Evolutionary conservation across 371 early-diverging fungal genomes (phyloP).

Genomic region (Blyttiomyces sp.): DNA sequence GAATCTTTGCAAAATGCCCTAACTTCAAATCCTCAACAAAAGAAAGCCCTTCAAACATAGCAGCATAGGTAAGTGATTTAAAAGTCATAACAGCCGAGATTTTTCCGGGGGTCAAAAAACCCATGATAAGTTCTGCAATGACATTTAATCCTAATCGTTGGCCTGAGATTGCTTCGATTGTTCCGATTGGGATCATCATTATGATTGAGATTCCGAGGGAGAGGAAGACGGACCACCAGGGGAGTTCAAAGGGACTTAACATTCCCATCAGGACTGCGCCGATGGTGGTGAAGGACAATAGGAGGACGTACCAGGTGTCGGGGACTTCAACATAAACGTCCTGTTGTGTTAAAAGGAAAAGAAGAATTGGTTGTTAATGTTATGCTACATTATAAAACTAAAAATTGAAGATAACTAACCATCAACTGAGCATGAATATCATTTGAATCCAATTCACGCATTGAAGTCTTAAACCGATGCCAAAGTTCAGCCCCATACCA

Average conservation of each 20-base stretch:
- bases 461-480: constrained; percentile 7
- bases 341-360: constrained; percentile 1
- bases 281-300: constrained; percentile 63
- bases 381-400: not conserved
- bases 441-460: constrained; percentile 17
- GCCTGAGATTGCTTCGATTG: constrained; percentile 39
- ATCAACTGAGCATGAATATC: constrained; percentile 24
- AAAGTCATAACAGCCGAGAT: constrained; percentile 31
- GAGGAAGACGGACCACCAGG: constrained; percentile 33
- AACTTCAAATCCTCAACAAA: constrained; percentile 41
- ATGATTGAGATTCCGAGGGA: constrained; percentile 16
- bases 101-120: constrained; percentile 35
- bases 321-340: constrained; percentile 41
- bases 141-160: constrained; percentile 38
- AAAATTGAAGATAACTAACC: constrained; percentile 10
- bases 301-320: constrained; percentile 45
- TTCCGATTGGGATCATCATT: constrained; percentile 33
- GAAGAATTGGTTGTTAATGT: not conserved
- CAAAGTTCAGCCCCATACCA: constrained; percentile 29
- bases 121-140: constrained; percentile 39
- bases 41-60: constrained; percentile 29
- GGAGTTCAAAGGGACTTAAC: constrained; percentile 29
- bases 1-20: constrained; percentile 45
- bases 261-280: constrained; percentile 65
- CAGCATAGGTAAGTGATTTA: constrained; percentile 33